Conservation (phyloP, 495 filamentous ascomycete genomes). For the Talaromyces nanjingensis region DNA sequence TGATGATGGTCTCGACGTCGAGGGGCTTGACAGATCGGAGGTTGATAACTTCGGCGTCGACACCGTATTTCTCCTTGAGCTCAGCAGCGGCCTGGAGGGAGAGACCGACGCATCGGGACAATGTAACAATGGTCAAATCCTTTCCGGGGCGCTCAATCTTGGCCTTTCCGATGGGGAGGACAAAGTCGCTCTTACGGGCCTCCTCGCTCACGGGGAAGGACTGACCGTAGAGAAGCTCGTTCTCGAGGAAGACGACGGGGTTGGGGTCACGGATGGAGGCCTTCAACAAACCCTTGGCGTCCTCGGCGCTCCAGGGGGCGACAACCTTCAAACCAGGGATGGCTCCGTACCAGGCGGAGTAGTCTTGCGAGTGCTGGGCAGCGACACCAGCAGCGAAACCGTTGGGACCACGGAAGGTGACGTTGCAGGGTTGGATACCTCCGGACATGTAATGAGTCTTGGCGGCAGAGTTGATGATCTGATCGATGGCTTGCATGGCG, state of each 20-base stretch:
- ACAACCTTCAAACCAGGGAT: constrained; percentile 97
- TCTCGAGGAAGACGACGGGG: constrained; percentile 90
- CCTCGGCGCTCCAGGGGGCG: constrained; percentile 89
- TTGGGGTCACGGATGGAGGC: constrained; percentile 98
- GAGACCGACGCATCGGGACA: constrained; percentile 94
- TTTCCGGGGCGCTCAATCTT: constrained; percentile 96
- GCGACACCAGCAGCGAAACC: constrained; percentile 94
- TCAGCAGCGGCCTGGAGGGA: constrained; percentile 79
- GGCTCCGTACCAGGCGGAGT: constrained; percentile 96
- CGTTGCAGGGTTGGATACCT: constrained; percentile 98
- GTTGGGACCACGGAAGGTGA: constrained; percentile 98
- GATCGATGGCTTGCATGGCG: constrained; percentile 99
- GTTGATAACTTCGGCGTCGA: constrained; percentile 96
- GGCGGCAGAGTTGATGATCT: constrained; percentile 97
- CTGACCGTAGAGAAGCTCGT: constrained; percentile 93
- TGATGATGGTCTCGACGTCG: constrained; percentile 88
- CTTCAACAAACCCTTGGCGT: constrained; percentile 96
- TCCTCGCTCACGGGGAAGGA: constrained; percentile 94
- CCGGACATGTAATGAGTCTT: constrained; percentile 99
- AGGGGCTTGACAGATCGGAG: constrained; percentile 94
- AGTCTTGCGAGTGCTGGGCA: constrained; percentile 98
- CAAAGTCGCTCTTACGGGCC: constrained; percentile 91
- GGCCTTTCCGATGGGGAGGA: constrained; percentile 93
- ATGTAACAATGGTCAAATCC: constrained; percentile 89
- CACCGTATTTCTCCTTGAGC: constrained; percentile 91